phyloP scores from a whole-genome alignment of 2,329 filamentous ascomycete species.

The Didymella arachidicola region DNA sequence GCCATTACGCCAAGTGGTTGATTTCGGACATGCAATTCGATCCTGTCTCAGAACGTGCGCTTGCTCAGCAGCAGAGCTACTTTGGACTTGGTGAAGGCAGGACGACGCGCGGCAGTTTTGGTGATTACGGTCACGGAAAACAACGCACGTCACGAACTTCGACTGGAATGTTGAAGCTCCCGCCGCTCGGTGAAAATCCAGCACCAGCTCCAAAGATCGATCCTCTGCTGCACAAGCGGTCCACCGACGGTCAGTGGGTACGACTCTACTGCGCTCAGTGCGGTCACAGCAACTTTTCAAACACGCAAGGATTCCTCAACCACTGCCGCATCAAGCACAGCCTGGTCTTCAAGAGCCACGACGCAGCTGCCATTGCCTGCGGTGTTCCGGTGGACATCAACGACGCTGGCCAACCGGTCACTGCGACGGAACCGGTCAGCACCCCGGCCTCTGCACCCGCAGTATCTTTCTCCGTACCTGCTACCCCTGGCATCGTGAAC shows the following conservation, averaged over 20 bases:
- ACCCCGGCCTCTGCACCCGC: conserved; percentile 40
- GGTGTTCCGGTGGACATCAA: conserved; percentile 81
- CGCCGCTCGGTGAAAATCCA: conserved; percentile 53
- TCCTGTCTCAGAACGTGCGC: conserved; percentile 50
- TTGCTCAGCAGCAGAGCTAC: conserved; percentile 49
- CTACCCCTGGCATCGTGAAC: conserved; percentile 47
- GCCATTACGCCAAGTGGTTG: conserved; percentile 96
- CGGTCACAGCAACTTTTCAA: conserved; percentile 88
- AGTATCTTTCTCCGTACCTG: conserved; percentile 38
- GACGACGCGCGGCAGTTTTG: conserved; percentile 77
- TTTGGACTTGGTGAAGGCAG: conserved; percentile 68
- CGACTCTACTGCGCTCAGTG: conserved; percentile 90
- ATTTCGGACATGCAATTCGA: conserved; percentile 89
- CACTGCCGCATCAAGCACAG: conserved; percentile 97
- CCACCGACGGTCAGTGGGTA: conserved; percentile 81
- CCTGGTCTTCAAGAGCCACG: conserved; percentile 93
- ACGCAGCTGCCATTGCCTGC: conserved; percentile 87
- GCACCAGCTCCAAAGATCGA: conserved; percentile 70
- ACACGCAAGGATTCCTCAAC: conserved; percentile 98
- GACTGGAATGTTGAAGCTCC: conserved; percentile 58
- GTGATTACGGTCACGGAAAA: conserved; percentile 59
- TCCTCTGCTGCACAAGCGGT: conserved; percentile 83
- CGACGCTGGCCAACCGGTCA: conserved; percentile 54
- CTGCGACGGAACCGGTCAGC: conserved; percentile 43
- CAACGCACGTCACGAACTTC: conserved; percentile 67